Evolutionary conservation across 768 basidiomycete genomes (phyloP).

Genomic region (Hebeloma cylindrosporum): DNA sequence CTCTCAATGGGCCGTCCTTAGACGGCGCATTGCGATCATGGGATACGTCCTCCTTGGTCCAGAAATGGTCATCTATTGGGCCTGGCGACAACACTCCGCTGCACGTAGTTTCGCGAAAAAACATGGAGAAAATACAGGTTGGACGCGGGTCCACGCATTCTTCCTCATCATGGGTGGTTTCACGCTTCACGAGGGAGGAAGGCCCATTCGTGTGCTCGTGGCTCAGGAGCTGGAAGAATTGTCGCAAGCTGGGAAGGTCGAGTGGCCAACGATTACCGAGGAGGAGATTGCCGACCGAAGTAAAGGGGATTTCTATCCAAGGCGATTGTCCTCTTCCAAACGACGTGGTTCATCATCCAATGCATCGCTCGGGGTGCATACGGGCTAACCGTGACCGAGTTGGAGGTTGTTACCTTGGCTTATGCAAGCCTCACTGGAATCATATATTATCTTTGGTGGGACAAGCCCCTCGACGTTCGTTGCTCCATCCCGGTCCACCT

Average conservation of each 20-base stretch:
- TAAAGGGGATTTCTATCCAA: conserved; percentile 38
- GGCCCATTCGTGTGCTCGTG: neutral
- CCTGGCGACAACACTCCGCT: conserved; percentile 17
- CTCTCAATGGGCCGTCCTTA: neutral
- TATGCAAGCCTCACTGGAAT: conserved; percentile 31
- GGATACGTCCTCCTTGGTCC: conserved; percentile 14
- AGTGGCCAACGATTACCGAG: conserved; percentile 20
- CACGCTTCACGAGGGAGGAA: conserved; percentile 22
- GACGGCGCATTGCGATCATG: conserved; percentile 6
- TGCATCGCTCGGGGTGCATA: conserved; percentile 24
- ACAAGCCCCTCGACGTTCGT: conserved; percentile 37
- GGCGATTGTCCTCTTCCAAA: conserved; percentile 31
- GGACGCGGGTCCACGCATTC: conserved; percentile 19
- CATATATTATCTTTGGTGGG: conserved; percentile 37
- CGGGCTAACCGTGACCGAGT: conserved; percentile 31
- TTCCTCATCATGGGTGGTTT: conserved; percentile 24
- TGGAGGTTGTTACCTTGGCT: conserved; percentile 37
- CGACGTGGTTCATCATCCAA: conserved; percentile 35
- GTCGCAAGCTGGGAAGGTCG: conserved; percentile 14
- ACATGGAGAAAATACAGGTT: conserved; percentile 11
- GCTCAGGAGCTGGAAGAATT: conserved; percentile 11
- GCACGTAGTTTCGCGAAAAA: conserved; percentile 11
- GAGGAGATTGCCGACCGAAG: conserved; percentile 25
- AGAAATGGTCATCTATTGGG: conserved; percentile 21
- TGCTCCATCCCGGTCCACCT: conserved; percentile 5